Evolutionary conservation across 306 rosid species (phyloP), one percentile per base, ranked within the genome.

Genomic region (Abrus precatorius): DNA sequence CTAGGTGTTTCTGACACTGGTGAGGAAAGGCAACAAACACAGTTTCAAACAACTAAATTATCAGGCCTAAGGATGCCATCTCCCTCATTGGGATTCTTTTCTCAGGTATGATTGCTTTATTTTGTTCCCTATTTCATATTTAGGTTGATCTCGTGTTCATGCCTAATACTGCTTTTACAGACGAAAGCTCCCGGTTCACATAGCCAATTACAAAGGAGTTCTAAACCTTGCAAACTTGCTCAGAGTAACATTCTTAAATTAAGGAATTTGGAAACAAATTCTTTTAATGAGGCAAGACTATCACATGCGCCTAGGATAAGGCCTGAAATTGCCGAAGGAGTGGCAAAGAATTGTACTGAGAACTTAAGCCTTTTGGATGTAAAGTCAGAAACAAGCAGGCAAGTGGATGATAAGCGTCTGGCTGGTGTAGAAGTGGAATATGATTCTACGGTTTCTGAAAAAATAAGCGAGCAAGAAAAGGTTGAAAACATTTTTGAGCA

Each of bases 11-110:
- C 73, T 74, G 29, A 44, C 54, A n/a, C 68, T 59, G 82, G 72
- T 73, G 84, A 80, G 72, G 85, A 81, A 74, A 73, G 8, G 84
- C 88, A 60, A 60, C 72, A 44, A 8, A n/a, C 78, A 73, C 90
- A 76, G 55, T 53, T 68, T 36, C 93, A 77, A 74, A 63, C 87
- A 11, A 76, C 87, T 80, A 95, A 88, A 81, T 93, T 89, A 52
- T 93, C 99, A 49, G 94, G 98, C 85, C 79, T 93, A 67, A 84
- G 99, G 84, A 93, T 85, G 99, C 99, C 99, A 72, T 91, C 99
- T 77, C 99, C 99, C 34, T 93, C 99, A 1, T 72, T 95, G 82
- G 89, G 91, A 78, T 95, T 85, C 87, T 95, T 95, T 69, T 80
- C 88, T 80, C 95, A 88, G 88, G 99, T 95, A 83, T 84, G 61